A percentile compares a stretch with the other conserved stretches of the same genome.
phyloP scores from a whole-genome alignment of 768 basidiomycete species.

The Lactarius hengduanensis region DNA sequence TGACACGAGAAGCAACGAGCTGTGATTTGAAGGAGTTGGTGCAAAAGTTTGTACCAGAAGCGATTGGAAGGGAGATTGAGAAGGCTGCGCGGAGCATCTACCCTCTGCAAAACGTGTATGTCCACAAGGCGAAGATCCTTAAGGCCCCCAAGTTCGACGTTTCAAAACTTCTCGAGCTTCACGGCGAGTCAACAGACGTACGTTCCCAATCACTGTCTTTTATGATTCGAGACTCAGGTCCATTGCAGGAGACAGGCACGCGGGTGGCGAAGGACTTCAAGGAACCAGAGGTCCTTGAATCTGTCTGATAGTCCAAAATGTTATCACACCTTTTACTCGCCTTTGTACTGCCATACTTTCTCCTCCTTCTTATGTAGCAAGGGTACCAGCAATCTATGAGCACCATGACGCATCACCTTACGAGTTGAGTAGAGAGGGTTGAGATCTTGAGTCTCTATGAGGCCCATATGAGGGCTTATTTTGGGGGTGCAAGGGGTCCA shows the following conservation, averaged over 20 bases:
- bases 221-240: constrained; percentile 23
- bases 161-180: constrained; percentile 93
- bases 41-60: constrained; percentile 98
- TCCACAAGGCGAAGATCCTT: constrained; percentile 99
- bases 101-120: constrained; percentile 98
- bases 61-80: constrained; percentile 99
- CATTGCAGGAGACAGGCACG: constrained; percentile 83
- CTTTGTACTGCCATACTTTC: constrained; percentile 31
- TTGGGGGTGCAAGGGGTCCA: neutral
- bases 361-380: constrained; percentile 37
- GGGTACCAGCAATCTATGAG: constrained; percentile 42
- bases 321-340: constrained; percentile 18
- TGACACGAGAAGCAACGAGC: constrained; percentile 91
- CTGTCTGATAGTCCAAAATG: constrained; percentile 60
- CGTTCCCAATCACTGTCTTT: constrained; percentile 37
- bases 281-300: constrained; percentile 92
- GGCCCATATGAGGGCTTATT: too few relatives aligned
- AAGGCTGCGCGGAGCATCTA: constrained; percentile 96
- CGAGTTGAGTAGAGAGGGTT: neutral
- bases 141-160: constrained; percentile 97
- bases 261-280: constrained; percentile 95
- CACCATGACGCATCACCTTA: constrained; percentile 28
- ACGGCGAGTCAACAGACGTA: constrained; percentile 93
- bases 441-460: too few relatives aligned
- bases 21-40: constrained; percentile 98